phyloP scores from a whole-genome alignment of 768 basidiomycete species.

The Kwoniella pini region DNA sequence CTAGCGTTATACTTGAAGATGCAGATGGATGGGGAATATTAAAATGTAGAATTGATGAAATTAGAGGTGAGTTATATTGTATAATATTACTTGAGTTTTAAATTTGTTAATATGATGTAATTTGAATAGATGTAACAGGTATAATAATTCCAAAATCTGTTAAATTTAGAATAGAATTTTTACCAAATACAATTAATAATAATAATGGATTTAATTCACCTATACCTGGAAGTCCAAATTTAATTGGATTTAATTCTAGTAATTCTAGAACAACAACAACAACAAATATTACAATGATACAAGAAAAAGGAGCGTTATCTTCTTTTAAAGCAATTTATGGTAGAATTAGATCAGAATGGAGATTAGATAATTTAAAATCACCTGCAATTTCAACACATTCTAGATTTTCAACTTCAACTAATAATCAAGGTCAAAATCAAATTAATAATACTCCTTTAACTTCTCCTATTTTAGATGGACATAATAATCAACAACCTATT shows the following conservation, averaged over 20 bases:
- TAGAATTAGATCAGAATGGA: slow-evolving; percentile 70
- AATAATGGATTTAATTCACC: slow-evolving; percentile 3
- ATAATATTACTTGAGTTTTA: not conserved
- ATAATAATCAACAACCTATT: slow-evolving; percentile 19
- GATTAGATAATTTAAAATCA: slow-evolving; percentile 47
- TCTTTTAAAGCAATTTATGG: slow-evolving; percentile 74
- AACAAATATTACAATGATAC: slow-evolving; percentile 67
- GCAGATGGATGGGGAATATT: slow-evolving; percentile 67
- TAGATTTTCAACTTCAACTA: slow-evolving; percentile 12
- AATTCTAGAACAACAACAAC: slow-evolving; percentile 32
- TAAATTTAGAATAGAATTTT: slow-evolving; percentile 80
- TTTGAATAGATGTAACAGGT: slow-evolving; percentile 45
- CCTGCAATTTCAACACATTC: slow-evolving; percentile 30
- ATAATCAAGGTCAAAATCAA: not conserved
- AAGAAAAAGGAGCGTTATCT: slow-evolving; percentile 82
- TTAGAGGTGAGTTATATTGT: slow-evolving; percentile 57
- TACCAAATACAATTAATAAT: slow-evolving; percentile 41
- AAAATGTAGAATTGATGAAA: slow-evolving; percentile 74
- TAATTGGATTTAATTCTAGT: not conserved
- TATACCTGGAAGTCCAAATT: slow-evolving; percentile 5
- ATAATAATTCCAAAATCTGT: slow-evolving; percentile 67
- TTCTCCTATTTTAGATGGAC: slow-evolving; percentile 21
- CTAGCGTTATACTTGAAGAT: slow-evolving; percentile 67
- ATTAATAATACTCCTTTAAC: slow-evolving; percentile 18
- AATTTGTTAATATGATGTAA: no score